Conservation (phyloP, 1,139 yeast species). For the Yamadazyma blattariae region DNA sequence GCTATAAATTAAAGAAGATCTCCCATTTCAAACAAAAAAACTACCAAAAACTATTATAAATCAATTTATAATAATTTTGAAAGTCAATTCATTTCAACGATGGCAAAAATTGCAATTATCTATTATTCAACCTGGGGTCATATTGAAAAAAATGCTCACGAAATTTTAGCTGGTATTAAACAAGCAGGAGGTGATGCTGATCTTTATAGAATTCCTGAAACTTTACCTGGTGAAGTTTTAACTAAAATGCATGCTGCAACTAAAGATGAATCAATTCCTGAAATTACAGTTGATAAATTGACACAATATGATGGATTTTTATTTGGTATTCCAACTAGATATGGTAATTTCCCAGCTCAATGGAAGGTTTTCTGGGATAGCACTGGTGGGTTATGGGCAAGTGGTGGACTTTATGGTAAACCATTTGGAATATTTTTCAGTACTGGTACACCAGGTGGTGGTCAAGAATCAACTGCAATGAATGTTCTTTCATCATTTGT, state of each 20-base stretch:
- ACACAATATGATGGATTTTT: conserved; percentile 68
- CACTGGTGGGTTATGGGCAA: conserved; percentile 82
- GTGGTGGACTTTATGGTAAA: conserved; percentile 72
- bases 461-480: conserved; percentile 69
- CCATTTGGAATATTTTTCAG: conserved; percentile 74
- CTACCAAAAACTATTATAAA: no score
- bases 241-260: conserved; percentile 60
- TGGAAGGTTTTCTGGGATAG: conserved; percentile 79
- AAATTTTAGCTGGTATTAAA: conserved; percentile 68
- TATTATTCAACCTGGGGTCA: conserved; percentile 85
- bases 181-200: conserved; percentile 72
- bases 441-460: conserved; percentile 84
- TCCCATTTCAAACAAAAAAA: no score
- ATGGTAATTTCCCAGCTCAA: conserved; percentile 79
- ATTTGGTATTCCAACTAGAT: conserved; percentile 84
- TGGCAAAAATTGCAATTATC: conserved; percentile 46
- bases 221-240: conserved; percentile 67
- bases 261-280: conserved; percentile 58
- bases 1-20: no score
- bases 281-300: conserved; percentile 59
- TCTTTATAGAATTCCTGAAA: conserved; percentile 78
- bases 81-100: no score
- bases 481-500: conserved; percentile 65
- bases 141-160: conserved; percentile 63
- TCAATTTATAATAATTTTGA: no score